Percentiles rank a stretch among this genome's conserved stretches.
These are phyloP conservation scores for Melocanna baccifera DNA, from an alignment of 176 grass and related monocot genomes.

Conservation along the genomic window DNA sequence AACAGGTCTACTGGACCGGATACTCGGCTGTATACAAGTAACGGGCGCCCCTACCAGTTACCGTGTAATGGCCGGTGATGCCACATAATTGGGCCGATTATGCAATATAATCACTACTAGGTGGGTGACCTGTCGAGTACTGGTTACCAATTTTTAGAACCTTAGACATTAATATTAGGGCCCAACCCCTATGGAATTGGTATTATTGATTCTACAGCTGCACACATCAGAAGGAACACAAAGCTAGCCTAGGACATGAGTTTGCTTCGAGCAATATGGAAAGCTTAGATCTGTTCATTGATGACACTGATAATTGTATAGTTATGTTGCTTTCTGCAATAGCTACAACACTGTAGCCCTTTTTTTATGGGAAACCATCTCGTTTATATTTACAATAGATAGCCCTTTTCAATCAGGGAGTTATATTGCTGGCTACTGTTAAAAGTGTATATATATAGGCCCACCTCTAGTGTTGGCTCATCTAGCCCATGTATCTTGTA, in stretches of 20 bases:
- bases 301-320: background rate
- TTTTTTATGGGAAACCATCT: background rate
- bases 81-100: too few relatives aligned
- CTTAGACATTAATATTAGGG: background rate
- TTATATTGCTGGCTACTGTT: background rate
- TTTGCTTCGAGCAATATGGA: conserved; percentile 5
- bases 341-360: background rate
- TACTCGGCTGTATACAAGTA: too few relatives aligned
- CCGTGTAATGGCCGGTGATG: too few relatives aligned
- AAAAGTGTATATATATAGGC: too few relatives aligned
- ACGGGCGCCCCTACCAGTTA: too few relatives aligned
- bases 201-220: background rate
- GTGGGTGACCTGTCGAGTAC: too few relatives aligned
- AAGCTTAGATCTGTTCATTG: background rate
- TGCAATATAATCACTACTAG: too few relatives aligned
- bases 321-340: conserved; percentile 12
- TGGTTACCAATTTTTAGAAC: too few relatives aligned
- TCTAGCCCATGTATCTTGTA: too few relatives aligned
- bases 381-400: background rate
- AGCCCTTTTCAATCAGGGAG: background rate
- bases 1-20: too few relatives aligned
- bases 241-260: background rate
- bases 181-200: background rate
- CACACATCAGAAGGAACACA: background rate
- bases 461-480: too few relatives aligned